Conservation (phyloP, 2,329 filamentous ascomycete species). For the Phialocephala sp. region DNA sequence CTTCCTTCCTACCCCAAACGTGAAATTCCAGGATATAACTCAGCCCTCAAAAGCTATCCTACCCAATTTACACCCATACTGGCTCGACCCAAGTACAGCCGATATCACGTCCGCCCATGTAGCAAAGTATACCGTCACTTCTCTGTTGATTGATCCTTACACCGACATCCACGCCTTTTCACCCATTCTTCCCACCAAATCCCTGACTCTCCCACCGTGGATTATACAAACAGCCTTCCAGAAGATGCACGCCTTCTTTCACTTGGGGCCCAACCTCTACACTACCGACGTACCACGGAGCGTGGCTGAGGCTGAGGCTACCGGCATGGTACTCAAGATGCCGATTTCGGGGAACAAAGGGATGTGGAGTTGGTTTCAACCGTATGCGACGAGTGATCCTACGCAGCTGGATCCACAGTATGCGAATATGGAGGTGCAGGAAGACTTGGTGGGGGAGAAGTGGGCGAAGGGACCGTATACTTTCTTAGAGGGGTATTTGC, state of each 20-base stretch:
- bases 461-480: slow-evolving; percentile 13
- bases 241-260: slow-evolving; percentile 25
- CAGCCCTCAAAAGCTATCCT: slow-evolving; percentile 8
- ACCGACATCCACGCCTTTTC: slow-evolving; percentile 21
- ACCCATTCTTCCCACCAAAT: slow-evolving; percentile 15
- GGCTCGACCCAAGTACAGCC: slow-evolving; percentile 12
- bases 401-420: slow-evolving; percentile 1
- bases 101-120: background rate
- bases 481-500: slow-evolving; percentile 16
- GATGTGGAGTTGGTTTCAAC: slow-evolving; percentile 27
- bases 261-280: slow-evolving; percentile 20
- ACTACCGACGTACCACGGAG: slow-evolving; percentile 19
- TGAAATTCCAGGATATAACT: background rate
- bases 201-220: slow-evolving; percentile 16
- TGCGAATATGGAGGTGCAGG: slow-evolving; percentile 7
- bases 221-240: slow-evolving; percentile 12
- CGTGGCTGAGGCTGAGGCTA: background rate
- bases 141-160: slow-evolving; percentile 25
- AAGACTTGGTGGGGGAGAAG: slow-evolving; percentile 1
- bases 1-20: background rate
- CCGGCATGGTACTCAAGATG: slow-evolving; percentile 8
- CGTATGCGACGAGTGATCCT: slow-evolving; percentile 9
- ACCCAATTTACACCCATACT: slow-evolving; percentile 18
- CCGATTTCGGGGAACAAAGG: slow-evolving; percentile 23
- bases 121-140: slow-evolving; percentile 14